phyloP scores from a whole-genome alignment of 1,139 yeast genomes.

The Pichia sp. region DNA sequence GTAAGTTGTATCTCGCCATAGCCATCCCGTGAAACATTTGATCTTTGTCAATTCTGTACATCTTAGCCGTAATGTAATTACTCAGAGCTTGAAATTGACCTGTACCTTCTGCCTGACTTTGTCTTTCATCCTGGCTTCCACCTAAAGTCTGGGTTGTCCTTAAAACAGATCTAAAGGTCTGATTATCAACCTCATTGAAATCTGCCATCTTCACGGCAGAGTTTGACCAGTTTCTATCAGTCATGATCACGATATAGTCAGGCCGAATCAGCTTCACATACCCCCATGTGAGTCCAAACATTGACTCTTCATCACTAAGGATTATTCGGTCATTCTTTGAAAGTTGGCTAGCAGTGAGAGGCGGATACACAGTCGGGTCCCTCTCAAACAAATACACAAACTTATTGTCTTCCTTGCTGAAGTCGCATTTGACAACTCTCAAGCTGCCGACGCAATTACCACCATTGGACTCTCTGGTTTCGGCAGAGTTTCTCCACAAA shows the following conservation, averaged over 20 bases:
- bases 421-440: slow-evolving; percentile 28
- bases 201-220: slow-evolving; percentile 34
- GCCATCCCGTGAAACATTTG: slow-evolving; percentile 71
- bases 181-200: slow-evolving; percentile 40
- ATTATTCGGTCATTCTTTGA: slow-evolving; percentile 50
- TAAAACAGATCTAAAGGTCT: slow-evolving; percentile 42
- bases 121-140: too few relatives aligned
- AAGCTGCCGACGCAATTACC: slow-evolving; percentile 56
- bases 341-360: slow-evolving; percentile 39
- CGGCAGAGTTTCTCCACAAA: slow-evolving; percentile 60
- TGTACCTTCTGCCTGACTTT: not conserved
- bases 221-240: slow-evolving; percentile 46
- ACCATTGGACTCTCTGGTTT: slow-evolving; percentile 48
- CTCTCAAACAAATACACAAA: slow-evolving; percentile 46
- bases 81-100: not conserved
- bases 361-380: slow-evolving; percentile 14
- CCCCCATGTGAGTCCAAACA: slow-evolving; percentile 67
- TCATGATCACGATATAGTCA: slow-evolving; percentile 34
- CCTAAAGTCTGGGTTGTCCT: too few relatives aligned
- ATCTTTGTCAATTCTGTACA: slow-evolving; percentile 72
- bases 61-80: slow-evolving; percentile 8
- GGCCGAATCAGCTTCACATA: slow-evolving; percentile 39
- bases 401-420: slow-evolving; percentile 24
- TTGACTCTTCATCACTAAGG: slow-evolving; percentile 76
- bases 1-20: slow-evolving; percentile 65